Evolutionary conservation across 2,329 filamentous ascomycete genomes (phyloP), one percentile per base, ranked within the genome.

Genomic region (Periconia sp.): DNA sequence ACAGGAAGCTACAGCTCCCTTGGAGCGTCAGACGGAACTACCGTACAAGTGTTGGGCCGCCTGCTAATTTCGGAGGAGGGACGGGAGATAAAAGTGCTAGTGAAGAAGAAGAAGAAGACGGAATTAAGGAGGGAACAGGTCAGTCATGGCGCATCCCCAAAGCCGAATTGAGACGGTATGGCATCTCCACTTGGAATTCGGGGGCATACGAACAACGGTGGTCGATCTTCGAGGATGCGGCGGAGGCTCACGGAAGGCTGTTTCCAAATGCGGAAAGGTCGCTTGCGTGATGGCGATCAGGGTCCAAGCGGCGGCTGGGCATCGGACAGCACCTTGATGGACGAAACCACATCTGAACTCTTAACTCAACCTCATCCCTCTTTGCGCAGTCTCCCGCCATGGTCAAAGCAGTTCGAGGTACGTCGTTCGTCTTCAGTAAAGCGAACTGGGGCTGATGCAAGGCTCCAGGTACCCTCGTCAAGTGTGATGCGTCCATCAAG

Each of bases 401-500:
- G 80, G 78, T 80, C 51, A 79, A 79, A 61, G 79, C 80, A 46
- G 79, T 82, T 29, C 73, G 76, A 76, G 80, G 80, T 81, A 59
- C 21, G 35, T 13, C 34, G 1, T 9, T 4, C 10, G n/a, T 16
- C 6, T 28, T 17, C 21, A 4, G 29, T 4, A 5, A 7, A 9
- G 16, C 4, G 8, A 17, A 8, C 16, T 7, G 12, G 8, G 8
- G 12, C 26, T 43, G 11, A 29, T 30, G 5, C 3, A 10, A 7
- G 3, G 17, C 18, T 31, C 13, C 4, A 78, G 88, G 88, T 50
- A 85, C 89, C 19, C 79, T 92, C 52, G 84, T 92, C 70, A 83
- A 90, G 70, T 90, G 87, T 71, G 88, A 92, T 66, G 86, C 88
- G n/a, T 89, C 87, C 31, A 91, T 92, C 78, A 92, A 91, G 72